Evolutionary conservation across 805 yeast species (phyloP), one percentile per base, ranked within the genome.

Genomic region (Sugiyamaella boreocaroliniensis): DNA sequence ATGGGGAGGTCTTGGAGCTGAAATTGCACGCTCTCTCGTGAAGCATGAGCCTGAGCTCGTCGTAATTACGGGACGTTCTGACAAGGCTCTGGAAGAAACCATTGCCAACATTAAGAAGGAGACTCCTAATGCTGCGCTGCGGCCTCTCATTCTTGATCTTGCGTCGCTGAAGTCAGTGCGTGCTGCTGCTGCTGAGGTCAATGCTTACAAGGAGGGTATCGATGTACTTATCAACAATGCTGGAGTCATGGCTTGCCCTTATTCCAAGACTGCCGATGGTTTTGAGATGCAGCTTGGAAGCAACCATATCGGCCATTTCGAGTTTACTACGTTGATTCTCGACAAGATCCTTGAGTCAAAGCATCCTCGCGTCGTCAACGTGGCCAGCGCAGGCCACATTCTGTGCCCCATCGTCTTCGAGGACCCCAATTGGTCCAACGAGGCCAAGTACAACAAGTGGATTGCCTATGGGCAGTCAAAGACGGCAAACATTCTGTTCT

Each of bases 221-320:
- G 43, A 41, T 19, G 46, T 43, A 8, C 71, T 88, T 34, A 75
- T 88, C 44, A 80, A 86, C 59, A 88, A 87, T 66, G 90, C 95
- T 0, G 93, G 95, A 1, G 80, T 84, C 4, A 83, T 85, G 81
- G 89, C 85, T 14, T 72, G 82, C 12, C 92, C 95, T 0, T 81
- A 72, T 64, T 71, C 77, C 16, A 59, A 73, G 29, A 85, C 95
- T 0, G 74, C 71, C 40, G 89, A 85, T 60, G 81, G 80, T 2
- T 85, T 85, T 64, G 96, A 88, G 65, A 75, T 85, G n/a, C 95
- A 87, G 62, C 69, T 86, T 54, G 95, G 86, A 62, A 83, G 89
- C 1, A 86, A 86, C 64, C 87, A 82, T 63, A 70, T 88, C 11
- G 78, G 93, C 0, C 93, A 86, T 50, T 86, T 86, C 57, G 69